Percentiles rank a stretch among this genome's conserved stretches.
These are phyloP conservation scores for Podila epigama DNA, from an alignment of 192 early-diverging fungal species.

Conservation along the genomic window DNA sequence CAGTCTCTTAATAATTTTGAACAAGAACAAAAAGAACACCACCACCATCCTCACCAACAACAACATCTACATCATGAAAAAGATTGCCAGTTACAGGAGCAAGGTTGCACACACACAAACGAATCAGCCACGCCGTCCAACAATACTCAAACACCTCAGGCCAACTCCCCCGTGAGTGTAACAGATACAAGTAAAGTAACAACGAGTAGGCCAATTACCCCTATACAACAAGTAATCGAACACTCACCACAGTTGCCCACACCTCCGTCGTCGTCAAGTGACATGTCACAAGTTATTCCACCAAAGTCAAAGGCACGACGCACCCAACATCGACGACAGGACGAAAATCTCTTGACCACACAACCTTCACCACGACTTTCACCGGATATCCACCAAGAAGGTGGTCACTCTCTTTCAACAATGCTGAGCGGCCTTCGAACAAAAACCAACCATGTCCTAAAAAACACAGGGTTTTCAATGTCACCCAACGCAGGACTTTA, in stretches of 20 bases:
- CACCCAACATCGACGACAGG: background rate
- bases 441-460: constrained; percentile 36
- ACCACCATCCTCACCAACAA: constrained; percentile 1
- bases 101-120: background rate
- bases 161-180: background rate
- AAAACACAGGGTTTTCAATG: constrained; percentile 34
- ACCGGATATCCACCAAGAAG: background rate
- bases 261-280: background rate
- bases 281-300: background rate
- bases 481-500: constrained; percentile 38
- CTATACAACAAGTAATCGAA: background rate
- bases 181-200: background rate
- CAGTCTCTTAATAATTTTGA: too few relatives aligned
- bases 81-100: background rate
- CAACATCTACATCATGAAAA: background rate
- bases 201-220: background rate
- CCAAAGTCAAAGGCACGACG: background rate
- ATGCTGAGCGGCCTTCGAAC: constrained; percentile 25
- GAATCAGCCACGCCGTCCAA: constrained; percentile 21
- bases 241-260: too few relatives aligned
- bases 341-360: background rate
- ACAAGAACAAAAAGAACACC: too few relatives aligned
- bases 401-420: constrained; percentile 4
- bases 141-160: constrained; percentile 10
- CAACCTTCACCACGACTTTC: background rate